These are phyloP conservation scores for Globisporangium irregulare DNA, from an alignment of 352 stramenopile species.

Conservation along the genomic window DNA sequence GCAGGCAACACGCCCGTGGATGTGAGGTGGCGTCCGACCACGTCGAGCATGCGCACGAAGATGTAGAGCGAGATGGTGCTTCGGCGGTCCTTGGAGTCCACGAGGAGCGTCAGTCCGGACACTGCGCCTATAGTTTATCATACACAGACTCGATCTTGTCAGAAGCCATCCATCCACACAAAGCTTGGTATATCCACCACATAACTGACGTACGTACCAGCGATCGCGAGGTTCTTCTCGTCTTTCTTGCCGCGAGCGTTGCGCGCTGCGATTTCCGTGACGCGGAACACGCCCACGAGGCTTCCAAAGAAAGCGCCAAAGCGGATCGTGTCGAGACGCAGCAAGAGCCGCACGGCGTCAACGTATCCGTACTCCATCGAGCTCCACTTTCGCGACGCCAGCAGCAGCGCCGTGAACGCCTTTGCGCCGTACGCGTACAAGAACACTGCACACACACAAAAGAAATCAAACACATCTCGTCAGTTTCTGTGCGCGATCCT, in stretches of 20 bases:
- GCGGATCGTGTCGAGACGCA: constrained; percentile 65
- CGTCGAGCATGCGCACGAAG: constrained; percentile 83
- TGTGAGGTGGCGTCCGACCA: constrained; percentile 69
- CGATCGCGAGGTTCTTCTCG: constrained; percentile 62
- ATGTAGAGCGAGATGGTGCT: constrained; percentile 82
- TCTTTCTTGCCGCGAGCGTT: constrained; percentile 44
- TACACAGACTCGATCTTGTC: not conserved
- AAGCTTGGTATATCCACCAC: too few relatives aligned
- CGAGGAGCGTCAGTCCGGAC: constrained; percentile 62
- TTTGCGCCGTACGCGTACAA: constrained; percentile 79
- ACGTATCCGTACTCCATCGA: constrained; percentile 73
- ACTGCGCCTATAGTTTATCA: constrained; percentile 28
- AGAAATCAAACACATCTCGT: not conserved
- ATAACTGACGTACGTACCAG: constrained; percentile 9
- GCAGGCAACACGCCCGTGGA: constrained; percentile 45
- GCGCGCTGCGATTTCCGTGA: constrained; percentile 56
- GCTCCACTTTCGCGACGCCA: constrained; percentile 80
- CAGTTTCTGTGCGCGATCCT: not conserved
- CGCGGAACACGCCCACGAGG: constrained; percentile 69
- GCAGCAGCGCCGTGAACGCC: constrained; percentile 72
- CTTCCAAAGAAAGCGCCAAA: constrained; percentile 78
- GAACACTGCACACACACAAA: constrained; percentile 34
- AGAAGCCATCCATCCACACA: not conserved
- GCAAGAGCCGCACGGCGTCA: constrained; percentile 63
- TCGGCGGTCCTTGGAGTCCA: constrained; percentile 63